A percentile compares a stretch with the other conserved stretches of the same genome.
phyloP scores from a whole-genome alignment of 164 flowering plant genomes.

The grape (Vitis vinifera) region ASM3070453v1 NC_081811.1:18350001-18350500 shows the following conservation, averaged over 20 bases:
- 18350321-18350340: slow-evolving; percentile 28
- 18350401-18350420: slow-evolving; percentile 78
- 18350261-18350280: neutral
- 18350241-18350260: neutral
- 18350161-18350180: slow-evolving; percentile 63
- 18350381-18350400: slow-evolving; percentile 66
- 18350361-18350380: slow-evolving; percentile 13
- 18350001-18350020: too few species aligned
- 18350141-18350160: slow-evolving; percentile 41
- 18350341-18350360: slow-evolving; percentile 34
- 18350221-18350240: neutral
- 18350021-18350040: slow-evolving; percentile 32
- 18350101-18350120: slow-evolving; percentile 69
- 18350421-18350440: slow-evolving; percentile 59
- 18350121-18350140: slow-evolving; percentile 68
- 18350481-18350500: slow-evolving; percentile 41
- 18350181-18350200: slow-evolving; percentile 69
- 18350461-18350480: slow-evolving; percentile 19
- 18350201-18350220: slow-evolving; percentile 54
- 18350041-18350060: slow-evolving; percentile 49
- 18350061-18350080: slow-evolving; percentile 74
- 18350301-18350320: slow-evolving; percentile 55
- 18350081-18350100: slow-evolving; percentile 68
- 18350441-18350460: slow-evolving; percentile 24
- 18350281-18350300: slow-evolving; percentile 3